Conservation (phyloP, 148 eudicot genomes). For the Rhododendron ovatum region DNA sequence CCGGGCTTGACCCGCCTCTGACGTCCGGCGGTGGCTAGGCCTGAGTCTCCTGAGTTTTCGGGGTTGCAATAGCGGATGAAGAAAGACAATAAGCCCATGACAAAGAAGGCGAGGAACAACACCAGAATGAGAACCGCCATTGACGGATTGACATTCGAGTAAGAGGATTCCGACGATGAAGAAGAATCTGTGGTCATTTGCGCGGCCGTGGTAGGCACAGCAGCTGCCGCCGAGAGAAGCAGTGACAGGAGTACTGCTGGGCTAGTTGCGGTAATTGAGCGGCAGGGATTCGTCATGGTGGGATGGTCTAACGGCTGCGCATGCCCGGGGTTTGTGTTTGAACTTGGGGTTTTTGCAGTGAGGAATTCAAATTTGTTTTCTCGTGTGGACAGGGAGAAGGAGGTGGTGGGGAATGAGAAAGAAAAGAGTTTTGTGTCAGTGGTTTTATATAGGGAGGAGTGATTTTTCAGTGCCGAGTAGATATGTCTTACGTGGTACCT, state of each 20-base stretch:
- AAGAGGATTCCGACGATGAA: background rate
- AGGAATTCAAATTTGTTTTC: background rate
- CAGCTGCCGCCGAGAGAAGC: background rate
- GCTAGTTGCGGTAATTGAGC: background rate
- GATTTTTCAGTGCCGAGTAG: too few relatives aligned
- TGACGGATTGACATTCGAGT: slow-evolving; percentile 9
- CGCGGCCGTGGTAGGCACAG: background rate
- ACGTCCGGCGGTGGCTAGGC: background rate
- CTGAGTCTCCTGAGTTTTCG: background rate
- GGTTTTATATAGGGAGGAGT: background rate
- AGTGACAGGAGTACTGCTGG: background rate
- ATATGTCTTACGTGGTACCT: too few relatives aligned
- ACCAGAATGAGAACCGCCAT: slow-evolving; percentile 15
- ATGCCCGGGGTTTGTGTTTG: background rate
- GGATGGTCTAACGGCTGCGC: background rate
- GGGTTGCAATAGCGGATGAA: slow-evolving; percentile 33
- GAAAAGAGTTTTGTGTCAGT: background rate
- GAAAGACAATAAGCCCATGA: slow-evolving; percentile 26
- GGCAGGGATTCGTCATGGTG: background rate
- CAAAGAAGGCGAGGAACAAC: slow-evolving; percentile 23
- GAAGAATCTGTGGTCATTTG: background rate
- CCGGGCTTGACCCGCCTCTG: slow-evolving; percentile 6
- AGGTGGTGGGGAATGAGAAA: background rate
- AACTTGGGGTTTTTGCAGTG: background rate
- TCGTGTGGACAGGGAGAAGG: background rate